Conservation (phyloP, 345 rosid species). For the Linum usitatissimum region DNA sequence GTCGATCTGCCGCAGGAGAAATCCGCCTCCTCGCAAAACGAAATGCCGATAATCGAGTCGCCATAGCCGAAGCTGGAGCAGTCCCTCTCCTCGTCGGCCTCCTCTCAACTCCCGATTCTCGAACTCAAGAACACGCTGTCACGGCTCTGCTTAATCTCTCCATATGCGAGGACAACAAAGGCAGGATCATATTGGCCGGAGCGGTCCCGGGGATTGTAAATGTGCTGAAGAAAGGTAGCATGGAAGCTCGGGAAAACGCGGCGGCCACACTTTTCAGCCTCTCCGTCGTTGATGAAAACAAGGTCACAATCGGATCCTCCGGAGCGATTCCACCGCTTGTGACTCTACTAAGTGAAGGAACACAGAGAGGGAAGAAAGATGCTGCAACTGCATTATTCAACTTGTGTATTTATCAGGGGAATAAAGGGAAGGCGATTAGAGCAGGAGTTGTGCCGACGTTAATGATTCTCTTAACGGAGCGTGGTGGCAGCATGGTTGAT, state of each 20-base stretch:
- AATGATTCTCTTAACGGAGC: slow-evolving; percentile 54
- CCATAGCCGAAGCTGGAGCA: slow-evolving; percentile 98
- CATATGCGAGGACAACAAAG: slow-evolving; percentile 92
- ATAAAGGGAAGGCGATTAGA: slow-evolving; percentile 92
- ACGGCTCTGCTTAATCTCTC: slow-evolving; percentile 95
- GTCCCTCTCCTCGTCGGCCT: slow-evolving; percentile 80
- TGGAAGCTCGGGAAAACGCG: slow-evolving; percentile 98
- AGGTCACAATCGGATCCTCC: slow-evolving; percentile 70
- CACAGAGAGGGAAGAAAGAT: slow-evolving; percentile 93
- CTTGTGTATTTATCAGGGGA: slow-evolving; percentile 93
- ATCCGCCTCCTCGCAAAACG: slow-evolving; percentile 96
- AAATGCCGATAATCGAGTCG: slow-evolving; percentile 90
- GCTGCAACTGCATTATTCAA: slow-evolving; percentile 98
- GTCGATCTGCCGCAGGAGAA: slow-evolving; percentile 78
- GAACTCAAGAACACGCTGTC: slow-evolving; percentile 90
- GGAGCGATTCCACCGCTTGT: slow-evolving; percentile 94
- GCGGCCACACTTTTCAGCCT: slow-evolving; percentile 98
- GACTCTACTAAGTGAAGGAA: slow-evolving; percentile 69
- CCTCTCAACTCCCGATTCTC: slow-evolving; percentile 73
- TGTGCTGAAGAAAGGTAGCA: slow-evolving; percentile 93
- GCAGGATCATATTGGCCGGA: slow-evolving; percentile 68
- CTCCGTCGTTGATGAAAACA: slow-evolving; percentile 85
- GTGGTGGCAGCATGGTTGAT: slow-evolving; percentile 71
- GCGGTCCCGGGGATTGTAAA: slow-evolving; percentile 93
- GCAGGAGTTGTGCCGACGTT: slow-evolving; percentile 73